Conservation (phyloP, 2,329 filamentous ascomycete genomes). For the Aspergillus clavatus region DNA sequence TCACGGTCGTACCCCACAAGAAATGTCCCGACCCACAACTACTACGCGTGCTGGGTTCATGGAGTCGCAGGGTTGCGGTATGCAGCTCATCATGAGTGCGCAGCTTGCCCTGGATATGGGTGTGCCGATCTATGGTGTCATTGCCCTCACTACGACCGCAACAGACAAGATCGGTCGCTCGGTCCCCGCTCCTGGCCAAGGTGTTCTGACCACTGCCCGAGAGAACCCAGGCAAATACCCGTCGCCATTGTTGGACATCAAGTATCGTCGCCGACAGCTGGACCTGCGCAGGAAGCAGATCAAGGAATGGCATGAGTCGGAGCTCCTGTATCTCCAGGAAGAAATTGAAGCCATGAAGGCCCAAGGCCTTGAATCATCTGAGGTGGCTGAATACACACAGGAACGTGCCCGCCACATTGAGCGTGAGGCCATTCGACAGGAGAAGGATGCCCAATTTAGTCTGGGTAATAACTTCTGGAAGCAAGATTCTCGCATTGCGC, state of each 20-base stretch:
- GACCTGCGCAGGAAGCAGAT: slow-evolving; percentile 91
- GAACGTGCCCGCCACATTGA: slow-evolving; percentile 84
- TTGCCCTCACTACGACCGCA: slow-evolving; percentile 89
- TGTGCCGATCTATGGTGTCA: slow-evolving; percentile 91
- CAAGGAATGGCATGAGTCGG: slow-evolving; percentile 92
- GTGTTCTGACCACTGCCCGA: slow-evolving; percentile 91
- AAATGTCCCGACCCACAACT: slow-evolving; percentile 97
- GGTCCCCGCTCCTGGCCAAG: slow-evolving; percentile 91
- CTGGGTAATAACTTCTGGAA: slow-evolving; percentile 99
- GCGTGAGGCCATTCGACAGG: slow-evolving; percentile 79
- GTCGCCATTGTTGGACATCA: slow-evolving; percentile 92
- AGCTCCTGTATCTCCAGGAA: slow-evolving; percentile 86
- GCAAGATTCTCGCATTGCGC: slow-evolving; percentile 86
- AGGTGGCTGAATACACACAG: slow-evolving; percentile 78
- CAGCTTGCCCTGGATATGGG: slow-evolving; percentile 96
- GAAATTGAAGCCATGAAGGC: slow-evolving; percentile 89
- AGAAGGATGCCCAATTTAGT: slow-evolving; percentile 86
- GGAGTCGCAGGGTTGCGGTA: slow-evolving; percentile 97
- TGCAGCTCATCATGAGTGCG: slow-evolving; percentile 98
- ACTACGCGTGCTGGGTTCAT: slow-evolving; percentile 98
- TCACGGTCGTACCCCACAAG: slow-evolving; percentile 87
- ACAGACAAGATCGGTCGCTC: slow-evolving; percentile 99
- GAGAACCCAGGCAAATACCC: slow-evolving; percentile 89
- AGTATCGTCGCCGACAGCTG: slow-evolving; percentile 92
- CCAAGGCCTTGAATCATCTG: slow-evolving; percentile 63